Base-by-base conservation (phyloP, 2,329 filamentous ascomycete genomes). In the Xenosphaeropsis pyriputrescens region DNA sequence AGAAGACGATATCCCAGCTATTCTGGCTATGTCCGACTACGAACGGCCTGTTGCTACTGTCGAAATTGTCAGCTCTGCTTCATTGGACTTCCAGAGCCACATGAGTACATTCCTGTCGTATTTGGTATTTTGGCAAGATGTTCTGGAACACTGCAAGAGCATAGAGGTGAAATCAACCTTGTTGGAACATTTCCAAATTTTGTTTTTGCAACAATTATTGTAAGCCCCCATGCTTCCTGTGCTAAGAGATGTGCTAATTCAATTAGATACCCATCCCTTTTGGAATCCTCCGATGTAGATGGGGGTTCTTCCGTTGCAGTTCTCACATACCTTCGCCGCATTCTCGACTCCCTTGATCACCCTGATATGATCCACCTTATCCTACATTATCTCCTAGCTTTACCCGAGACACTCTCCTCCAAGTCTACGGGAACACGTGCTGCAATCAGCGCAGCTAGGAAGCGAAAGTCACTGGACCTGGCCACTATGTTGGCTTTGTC, bases 251-350 rank as follows among this genome's bases (percentile, higher is more conserved):
- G 15, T 22, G 14, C 45, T 54, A 35, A 53, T 42, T 33, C 32
- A 29, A 15, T 2, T 45, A 91, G 85, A 62, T 94, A 98, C 55
- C 91, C 91, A 2, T 98, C 93, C 1, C 67, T 98, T 22, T 69
- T 98, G 12, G 89, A 98, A 58, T 98, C 91, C 8, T 96, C 91
- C 1, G 91, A 98, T 61, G 83, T 93, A 30, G 89, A 96, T 58
- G 91, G 89, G 46, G 91, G 91, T 38, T 98, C 91, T 6, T 94
- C 91, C 1, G 86, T 96, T 16, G 91, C 91, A 3, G 91, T 98
- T 11, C 67, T 96, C 44, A 95, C 88, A 2, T 96, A 98, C 56
- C 68, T 98, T 29, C 80, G 83, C 41, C 80, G 84, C 32, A 93
- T 96, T 39, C 69, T 98, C 5, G 88, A 95, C 55, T 82, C 85